Conservation (phyloP, 2,329 filamentous ascomycete genomes). For the Ceratocystis albifundus region DNA sequence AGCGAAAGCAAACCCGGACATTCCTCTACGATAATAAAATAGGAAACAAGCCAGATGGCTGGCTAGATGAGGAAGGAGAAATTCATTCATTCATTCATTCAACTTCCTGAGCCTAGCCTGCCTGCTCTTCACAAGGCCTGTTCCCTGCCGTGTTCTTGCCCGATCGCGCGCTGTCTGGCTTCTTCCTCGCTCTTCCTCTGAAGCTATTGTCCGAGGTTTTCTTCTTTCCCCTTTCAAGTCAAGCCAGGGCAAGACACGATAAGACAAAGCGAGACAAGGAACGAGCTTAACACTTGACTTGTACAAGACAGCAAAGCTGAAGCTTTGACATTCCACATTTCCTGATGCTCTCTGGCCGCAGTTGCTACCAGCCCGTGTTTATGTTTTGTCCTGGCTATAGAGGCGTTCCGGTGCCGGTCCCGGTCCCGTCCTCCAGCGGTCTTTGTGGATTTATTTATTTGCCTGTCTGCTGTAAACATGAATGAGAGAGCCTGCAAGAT, state of each 20-base stretch:
- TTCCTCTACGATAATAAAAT: neutral
- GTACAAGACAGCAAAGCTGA: neutral
- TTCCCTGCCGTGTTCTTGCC: neutral
- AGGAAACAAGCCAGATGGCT: neutral
- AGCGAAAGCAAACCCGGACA: too few species aligned
- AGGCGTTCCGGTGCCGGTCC: too few species aligned
- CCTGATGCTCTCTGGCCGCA: too few species aligned
- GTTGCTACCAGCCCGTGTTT: neutral
- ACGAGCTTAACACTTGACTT: neutral
- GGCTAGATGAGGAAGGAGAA: neutral
- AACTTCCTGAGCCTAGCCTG: neutral
- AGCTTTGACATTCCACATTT: neutral
- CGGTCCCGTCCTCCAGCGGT: too few species aligned
- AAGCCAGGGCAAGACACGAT: too few species aligned
- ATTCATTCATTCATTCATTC: too few species aligned
- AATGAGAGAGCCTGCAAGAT: neutral
- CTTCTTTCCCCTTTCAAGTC: neutral
- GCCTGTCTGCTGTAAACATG: too few species aligned
- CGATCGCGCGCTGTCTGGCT: neutral
- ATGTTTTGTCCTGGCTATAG: too few species aligned
- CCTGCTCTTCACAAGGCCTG: neutral
- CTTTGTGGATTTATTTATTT: too few species aligned
- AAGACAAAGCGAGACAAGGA: neutral
- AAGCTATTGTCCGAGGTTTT: neutral
- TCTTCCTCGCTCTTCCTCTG: neutral